Evolutionary conservation across 1,284 basidiomycete species (phyloP).

Genomic region (Wolfiporia cocos): DNA sequence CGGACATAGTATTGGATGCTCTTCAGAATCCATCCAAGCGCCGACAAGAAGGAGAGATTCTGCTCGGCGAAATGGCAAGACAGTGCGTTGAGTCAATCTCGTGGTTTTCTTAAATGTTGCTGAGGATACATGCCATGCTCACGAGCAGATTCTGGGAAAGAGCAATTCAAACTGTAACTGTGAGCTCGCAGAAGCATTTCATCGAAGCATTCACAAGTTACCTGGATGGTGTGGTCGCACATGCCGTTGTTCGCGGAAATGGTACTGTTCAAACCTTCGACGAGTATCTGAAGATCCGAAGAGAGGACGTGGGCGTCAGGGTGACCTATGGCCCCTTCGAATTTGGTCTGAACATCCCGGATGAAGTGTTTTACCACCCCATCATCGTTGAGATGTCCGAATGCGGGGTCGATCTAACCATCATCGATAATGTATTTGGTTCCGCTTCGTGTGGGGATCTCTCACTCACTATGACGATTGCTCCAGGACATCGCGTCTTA

Average conservation of each 20-base stretch:
- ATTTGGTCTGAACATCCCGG: conserved; percentile 28
- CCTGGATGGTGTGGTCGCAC: conserved; percentile 24
- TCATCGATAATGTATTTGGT: conserved; percentile 27
- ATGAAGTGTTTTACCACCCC: conserved; percentile 27
- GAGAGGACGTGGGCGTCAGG: conserved; percentile 26
- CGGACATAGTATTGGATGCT: conserved; percentile 30
- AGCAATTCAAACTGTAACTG: conserved; percentile 12
- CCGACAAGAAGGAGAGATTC: conserved; percentile 23
- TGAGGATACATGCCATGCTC: neutral
- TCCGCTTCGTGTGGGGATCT: neutral
- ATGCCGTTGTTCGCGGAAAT: conserved; percentile 24
- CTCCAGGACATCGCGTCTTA: conserved; percentile 33
- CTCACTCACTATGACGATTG: neutral
- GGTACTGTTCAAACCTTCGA: conserved; percentile 22
- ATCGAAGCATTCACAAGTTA: conserved; percentile 17
- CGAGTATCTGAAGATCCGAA: conserved; percentile 25
- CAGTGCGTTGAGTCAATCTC: conserved; percentile 24
- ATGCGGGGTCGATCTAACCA: conserved; percentile 15
- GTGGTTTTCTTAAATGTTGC: neutral
- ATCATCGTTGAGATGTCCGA: conserved; percentile 22
- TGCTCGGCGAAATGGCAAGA: conserved; percentile 26
- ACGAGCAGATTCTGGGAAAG: conserved; percentile 20
- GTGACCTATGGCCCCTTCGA: conserved; percentile 29
- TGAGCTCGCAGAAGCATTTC: conserved; percentile 15
- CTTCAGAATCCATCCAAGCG: conserved; percentile 24